Evolutionary conservation across 2,329 filamentous ascomycete species (phyloP), one percentile per base, ranked within the genome.

Genomic region (Penicillium sp.): DNA sequence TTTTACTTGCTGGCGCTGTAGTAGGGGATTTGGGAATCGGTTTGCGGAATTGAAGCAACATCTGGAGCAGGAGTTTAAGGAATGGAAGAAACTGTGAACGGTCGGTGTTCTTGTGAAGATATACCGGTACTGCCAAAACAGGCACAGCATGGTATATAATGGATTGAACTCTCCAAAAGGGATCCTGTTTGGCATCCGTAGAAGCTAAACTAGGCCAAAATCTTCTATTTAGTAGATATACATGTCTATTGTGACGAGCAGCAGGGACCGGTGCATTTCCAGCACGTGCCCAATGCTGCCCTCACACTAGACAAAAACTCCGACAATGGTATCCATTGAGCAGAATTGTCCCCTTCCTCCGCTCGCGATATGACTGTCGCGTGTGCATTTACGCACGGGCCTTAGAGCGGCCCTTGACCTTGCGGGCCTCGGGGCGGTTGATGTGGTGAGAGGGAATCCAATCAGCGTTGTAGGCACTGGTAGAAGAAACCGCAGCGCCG

Each of bases 361-460:
- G 40, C 50, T 39, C 21, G n/a, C 52, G 8, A 36, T 8, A 49
- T 38, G 25, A 19, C 13, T 53, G 43, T 55, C 43, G 29, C 48
- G 53, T 33, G 25, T 57, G 45, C 41, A 55, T 64, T 64, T 71
- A 74, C 38, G 67, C 64, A 60, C 72, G 73, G 62, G 55, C 69
- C 70, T 75, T 75, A 53, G 72, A 70, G 57, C 73, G 74, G 59
- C 81, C 81, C 70, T 84, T 83, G 55, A 87, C 81, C 65, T 85
- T 81, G 67, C 81, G 81, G 46, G 85, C 89, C 66, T 89, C 82
- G 38, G 93, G 92, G 67, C 90, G 88, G 81, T 93, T 90, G 75
- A 97, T 86, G 78, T 97, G 92, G 74, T 89, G 86, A 61, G 87
- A 86, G 31, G 92, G 92, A 68, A 97, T 96, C 92, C 93, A 97